Evolutionary conservation across 495 filamentous ascomycete species (phyloP).

Genomic region (Trichoderma asperelloides): DNA sequence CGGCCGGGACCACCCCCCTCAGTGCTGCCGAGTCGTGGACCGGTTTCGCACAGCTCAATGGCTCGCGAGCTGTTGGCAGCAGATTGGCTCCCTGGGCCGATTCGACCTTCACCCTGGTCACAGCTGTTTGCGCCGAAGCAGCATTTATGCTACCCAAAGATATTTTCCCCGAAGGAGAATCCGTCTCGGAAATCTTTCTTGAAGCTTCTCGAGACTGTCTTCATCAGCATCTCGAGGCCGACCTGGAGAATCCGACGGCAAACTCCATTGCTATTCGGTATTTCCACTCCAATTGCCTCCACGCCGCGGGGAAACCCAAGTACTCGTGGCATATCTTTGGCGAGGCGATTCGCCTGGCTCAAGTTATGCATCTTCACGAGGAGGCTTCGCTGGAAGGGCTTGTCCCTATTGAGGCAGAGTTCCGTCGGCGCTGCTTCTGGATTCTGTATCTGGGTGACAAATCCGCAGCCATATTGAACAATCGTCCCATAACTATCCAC

Average conservation of each 20-base stretch:
- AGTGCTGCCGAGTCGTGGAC: neutral
- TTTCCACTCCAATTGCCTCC: constrained; percentile 25
- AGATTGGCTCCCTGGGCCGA: neutral
- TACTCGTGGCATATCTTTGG: constrained; percentile 26
- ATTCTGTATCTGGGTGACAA: constrained; percentile 25
- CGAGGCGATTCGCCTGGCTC: constrained; percentile 22
- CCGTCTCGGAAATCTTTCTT: constrained; percentile 9
- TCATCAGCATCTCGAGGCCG: constrained; percentile 19
- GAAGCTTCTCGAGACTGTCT: constrained; percentile 6
- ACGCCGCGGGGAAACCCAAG: constrained; percentile 22
- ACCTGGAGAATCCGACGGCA: constrained; percentile 22
- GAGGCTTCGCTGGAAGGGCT: constrained; percentile 20
- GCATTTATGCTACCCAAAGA: constrained; percentile 10
- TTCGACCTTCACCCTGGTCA: constrained; percentile 21
- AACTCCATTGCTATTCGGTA: constrained; percentile 24
- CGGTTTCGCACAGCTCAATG: neutral
- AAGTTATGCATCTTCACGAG: constrained; percentile 25
- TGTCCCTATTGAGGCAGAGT: constrained; percentile 19
- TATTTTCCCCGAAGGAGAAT: constrained; percentile 9
- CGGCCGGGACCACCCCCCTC: neutral
- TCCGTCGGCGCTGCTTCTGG: constrained; percentile 24
- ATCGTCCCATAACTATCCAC: constrained; percentile 24
- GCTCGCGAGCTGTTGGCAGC: neutral
- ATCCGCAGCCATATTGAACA: constrained; percentile 23
- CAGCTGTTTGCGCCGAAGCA: constrained; percentile 13